Evolutionary conservation across 805 yeast species (phyloP), one percentile per base, ranked within the genome.

Genomic region (Vanderwaltozyma polyspora): DNA sequence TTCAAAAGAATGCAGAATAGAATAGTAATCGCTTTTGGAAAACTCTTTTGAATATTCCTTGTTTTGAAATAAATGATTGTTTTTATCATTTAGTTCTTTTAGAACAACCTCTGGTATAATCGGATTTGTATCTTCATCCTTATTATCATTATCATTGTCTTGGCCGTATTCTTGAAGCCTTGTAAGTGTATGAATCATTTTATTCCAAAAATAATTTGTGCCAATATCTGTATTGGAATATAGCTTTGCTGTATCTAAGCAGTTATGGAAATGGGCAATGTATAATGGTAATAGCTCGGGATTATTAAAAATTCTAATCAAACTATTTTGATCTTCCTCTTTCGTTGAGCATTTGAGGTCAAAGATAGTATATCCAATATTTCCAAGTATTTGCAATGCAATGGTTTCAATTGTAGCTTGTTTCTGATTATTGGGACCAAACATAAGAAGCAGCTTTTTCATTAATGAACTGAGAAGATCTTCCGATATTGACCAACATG

Each of bases 401-500:
- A 64, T 65, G 0, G 75, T 60, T 39, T 75, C 80, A 6, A 68
- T 57, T 10, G 49, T 38, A 1, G 68, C 58, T 0, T 67, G 31
- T 29, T 62, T 58, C 19, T 55, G 57, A 10, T 64, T 65, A 21
- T 21, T 29, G 6, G 61, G 44, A 8, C 50, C 58, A 39, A 67
- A 59, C 1, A 63, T 49, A 15, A 42, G 44, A 32, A 75, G 48
- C 16, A 77, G 47, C 5, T 66, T 57, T 26, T 59, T 64, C 46
- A 68, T 56, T 2, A 77, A 35, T 1, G 74, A 60, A 6, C 48
- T 49, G 6, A 80, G 52, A 12, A 80, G 43, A 0, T 62, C 43
- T 39, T 73, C 81, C 1, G 77, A 65, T 0, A 72, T 72, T 0
- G 84, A 64, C 73, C 79, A 83, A 35, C 74, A 77, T 0, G 85